These are phyloP conservation scores for Macrophomina phaseolina DNA, from an alignment of 2,329 filamentous ascomycete species.

Conservation along the genomic window DNA sequence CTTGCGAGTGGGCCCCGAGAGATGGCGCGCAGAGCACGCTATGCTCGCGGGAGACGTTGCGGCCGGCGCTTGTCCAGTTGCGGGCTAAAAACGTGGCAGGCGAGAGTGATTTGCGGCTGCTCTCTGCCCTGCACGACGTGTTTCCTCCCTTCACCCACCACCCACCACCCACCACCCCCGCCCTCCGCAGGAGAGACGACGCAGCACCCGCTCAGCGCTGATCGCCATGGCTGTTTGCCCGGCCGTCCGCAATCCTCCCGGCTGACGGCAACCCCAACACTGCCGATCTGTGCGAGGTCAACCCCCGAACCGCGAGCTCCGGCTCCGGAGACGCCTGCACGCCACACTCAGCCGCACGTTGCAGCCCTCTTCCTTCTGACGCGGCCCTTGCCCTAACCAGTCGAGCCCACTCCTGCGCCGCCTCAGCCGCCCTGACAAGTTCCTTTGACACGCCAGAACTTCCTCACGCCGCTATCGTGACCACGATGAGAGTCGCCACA, in stretches of 20 bases:
- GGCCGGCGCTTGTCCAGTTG: slow-evolving; percentile 9
- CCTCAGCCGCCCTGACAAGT: slow-evolving; percentile 3
- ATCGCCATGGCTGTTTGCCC: slow-evolving; percentile 1
- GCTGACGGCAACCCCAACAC: not conserved
- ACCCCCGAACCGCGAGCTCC: not conserved
- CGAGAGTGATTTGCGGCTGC: slow-evolving; percentile 17
- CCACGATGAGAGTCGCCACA: not conserved
- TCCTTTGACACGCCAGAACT: not conserved
- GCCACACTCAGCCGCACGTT: not conserved
- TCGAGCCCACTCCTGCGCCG: not conserved
- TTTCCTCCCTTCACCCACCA: not conserved
- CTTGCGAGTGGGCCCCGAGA: not conserved
- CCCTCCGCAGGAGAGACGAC: not conserved
- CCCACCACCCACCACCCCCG: not conserved
- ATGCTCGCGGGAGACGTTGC: not conserved
- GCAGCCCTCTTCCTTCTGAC: slow-evolving; percentile 6
- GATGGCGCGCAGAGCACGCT: slow-evolving; percentile 17
- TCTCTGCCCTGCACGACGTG: slow-evolving; percentile 20
- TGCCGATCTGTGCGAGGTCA: slow-evolving; percentile 1
- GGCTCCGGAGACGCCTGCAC: slow-evolving; percentile 3
- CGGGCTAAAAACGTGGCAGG: slow-evolving; percentile 13
- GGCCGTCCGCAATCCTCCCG: not conserved
- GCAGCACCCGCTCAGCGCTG: not conserved
- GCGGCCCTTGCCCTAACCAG: slow-evolving; percentile 10
- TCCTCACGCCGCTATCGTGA: not conserved